These are phyloP conservation scores for Acidomyces sp. DNA, from an alignment of 495 filamentous ascomycete genomes.

Conservation along the genomic window DNA sequence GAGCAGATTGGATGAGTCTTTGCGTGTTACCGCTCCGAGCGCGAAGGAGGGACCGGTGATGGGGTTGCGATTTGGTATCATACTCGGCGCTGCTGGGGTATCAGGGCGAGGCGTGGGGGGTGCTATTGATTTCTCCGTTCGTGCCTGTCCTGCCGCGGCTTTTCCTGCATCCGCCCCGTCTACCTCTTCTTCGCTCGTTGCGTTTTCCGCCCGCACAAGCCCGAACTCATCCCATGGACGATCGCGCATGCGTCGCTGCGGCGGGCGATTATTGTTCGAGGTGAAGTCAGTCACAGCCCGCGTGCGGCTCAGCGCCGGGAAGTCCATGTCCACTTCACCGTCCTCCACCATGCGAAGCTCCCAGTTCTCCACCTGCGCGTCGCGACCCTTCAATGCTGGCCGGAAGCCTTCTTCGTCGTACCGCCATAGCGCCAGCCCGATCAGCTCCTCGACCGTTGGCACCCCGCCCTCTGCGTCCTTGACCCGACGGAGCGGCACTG, in stretches of 20 bases:
- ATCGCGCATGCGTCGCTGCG: conserved; percentile 57
- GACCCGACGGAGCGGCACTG: conserved; percentile 65
- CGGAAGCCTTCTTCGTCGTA: conserved; percentile 71
- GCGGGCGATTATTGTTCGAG: conserved; percentile 70
- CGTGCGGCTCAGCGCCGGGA: conserved; percentile 69
- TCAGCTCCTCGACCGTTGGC: conserved; percentile 78
- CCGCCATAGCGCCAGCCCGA: conserved; percentile 76
- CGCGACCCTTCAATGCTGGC: conserved; percentile 51
- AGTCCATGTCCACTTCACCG: conserved; percentile 91
- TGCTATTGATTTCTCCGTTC: conserved; percentile 1
- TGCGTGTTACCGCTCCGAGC: conserved; percentile 21
- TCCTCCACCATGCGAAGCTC: conserved; percentile 88
- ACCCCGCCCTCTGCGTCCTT: conserved; percentile 53
- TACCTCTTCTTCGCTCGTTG: conserved; percentile 64
- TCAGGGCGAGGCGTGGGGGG: conserved; percentile 8
- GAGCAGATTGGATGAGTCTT: conserved; percentile 34
- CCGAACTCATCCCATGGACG: conserved; percentile 91
- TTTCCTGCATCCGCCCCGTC: conserved; percentile 25
- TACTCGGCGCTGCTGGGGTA: conserved; percentile 25
- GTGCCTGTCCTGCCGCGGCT: conserved; percentile 33
- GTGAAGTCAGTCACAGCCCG: conserved; percentile 74
- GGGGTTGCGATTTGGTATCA: conserved; percentile 30
- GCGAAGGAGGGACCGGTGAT: conserved; percentile 30
- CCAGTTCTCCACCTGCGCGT: conserved; percentile 84
- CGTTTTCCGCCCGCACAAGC: conserved; percentile 60